A percentile compares a stretch with the other conserved stretches of the same genome.
These are phyloP conservation scores for Heterobasidion occidentale DNA, from an alignment of 1,284 basidiomycete species.

Conservation along the genomic window DNA sequence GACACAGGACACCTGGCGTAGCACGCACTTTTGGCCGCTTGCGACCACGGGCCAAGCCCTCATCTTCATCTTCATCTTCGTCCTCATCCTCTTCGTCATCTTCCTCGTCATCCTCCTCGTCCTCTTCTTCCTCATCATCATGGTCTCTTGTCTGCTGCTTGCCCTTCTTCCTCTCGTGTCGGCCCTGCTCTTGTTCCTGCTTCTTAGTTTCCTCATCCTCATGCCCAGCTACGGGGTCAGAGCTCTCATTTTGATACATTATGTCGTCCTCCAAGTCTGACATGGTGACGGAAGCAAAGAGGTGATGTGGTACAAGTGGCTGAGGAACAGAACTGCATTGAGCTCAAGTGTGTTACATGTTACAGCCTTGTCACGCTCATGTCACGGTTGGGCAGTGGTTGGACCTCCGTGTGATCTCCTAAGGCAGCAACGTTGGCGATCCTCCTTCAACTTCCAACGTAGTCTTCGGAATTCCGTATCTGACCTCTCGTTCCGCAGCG, in stretches of 20 bases:
- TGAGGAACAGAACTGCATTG: too few relatives aligned
- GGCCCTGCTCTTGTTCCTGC: slow-evolving; percentile 1
- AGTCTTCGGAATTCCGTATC: too few relatives aligned
- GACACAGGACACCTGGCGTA: slow-evolving; percentile 4
- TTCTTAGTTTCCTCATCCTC: slow-evolving; percentile 16
- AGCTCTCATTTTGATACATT: slow-evolving; percentile 14
- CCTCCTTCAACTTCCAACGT: too few relatives aligned
- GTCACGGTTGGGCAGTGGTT: too few relatives aligned
- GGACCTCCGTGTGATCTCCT: too few relatives aligned
- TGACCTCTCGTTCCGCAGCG: too few relatives aligned
- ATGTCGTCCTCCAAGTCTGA: slow-evolving; percentile 17
- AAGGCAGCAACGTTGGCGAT: too few relatives aligned
- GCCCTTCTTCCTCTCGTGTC: slow-evolving; percentile 16
- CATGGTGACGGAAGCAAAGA: slow-evolving; percentile 10
- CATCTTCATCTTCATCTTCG: slow-evolving; percentile 28
- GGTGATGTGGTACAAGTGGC: too few relatives aligned
- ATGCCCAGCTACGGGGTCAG: slow-evolving; percentile 13
- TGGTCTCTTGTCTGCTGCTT: slow-evolving; percentile 25
- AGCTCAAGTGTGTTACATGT: too few relatives aligned
- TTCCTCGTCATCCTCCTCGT: slow-evolving; percentile 23
- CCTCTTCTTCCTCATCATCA: slow-evolving; percentile 23
- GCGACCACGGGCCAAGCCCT: slow-evolving; percentile 31
- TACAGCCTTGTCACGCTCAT: too few relatives aligned
- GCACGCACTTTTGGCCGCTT: slow-evolving; percentile 50
- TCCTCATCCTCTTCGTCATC: slow-evolving; percentile 34